These are phyloP conservation scores for Arabidopsis thaliana DNA, from an alignment of 345 rosid genomes.

Conservation along the genomic window DNA sequence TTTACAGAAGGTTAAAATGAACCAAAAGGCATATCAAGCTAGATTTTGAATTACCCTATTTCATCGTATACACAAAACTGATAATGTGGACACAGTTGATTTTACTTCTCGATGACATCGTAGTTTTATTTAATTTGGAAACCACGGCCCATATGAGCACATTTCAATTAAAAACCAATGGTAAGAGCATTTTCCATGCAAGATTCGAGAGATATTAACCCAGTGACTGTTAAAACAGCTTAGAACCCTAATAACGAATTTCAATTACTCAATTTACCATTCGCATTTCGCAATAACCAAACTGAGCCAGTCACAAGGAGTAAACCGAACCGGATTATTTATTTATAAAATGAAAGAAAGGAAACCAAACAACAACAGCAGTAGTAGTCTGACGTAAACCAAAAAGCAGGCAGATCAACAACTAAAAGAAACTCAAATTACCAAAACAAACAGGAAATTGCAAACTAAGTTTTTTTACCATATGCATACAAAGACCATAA, in stretches of 20 bases:
- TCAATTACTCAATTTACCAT: not conserved
- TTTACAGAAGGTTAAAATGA: too few species aligned
- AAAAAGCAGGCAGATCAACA: slow-evolving; percentile 30
- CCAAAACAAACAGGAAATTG: slow-evolving; percentile 14
- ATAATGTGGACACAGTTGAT: too few species aligned
- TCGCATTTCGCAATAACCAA: not conserved
- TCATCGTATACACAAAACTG: too few species aligned
- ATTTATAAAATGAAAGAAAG: slow-evolving; percentile 1
- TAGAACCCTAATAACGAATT: not conserved
- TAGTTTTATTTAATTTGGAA: too few species aligned
- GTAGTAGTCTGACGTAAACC: not conserved
- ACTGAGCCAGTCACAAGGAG: not conserved
- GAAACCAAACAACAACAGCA: not conserved
- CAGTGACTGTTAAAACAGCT: not conserved
- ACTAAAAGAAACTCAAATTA: slow-evolving; percentile 25
- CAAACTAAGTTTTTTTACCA: slow-evolving; percentile 32
- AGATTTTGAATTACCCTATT: too few species aligned
- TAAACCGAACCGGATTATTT: slow-evolving; percentile 35
- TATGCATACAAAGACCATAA: slow-evolving; percentile 19
- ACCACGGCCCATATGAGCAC: too few species aligned
- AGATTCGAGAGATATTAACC: too few species aligned
- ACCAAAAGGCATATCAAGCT: too few species aligned
- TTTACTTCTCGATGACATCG: too few species aligned
- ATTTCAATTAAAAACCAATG: too few species aligned
- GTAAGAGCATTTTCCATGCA: too few species aligned